phyloP scores from a whole-genome alignment of 1,284 basidiomycete genomes.

The Cryptococcus neoformans region DNA sequence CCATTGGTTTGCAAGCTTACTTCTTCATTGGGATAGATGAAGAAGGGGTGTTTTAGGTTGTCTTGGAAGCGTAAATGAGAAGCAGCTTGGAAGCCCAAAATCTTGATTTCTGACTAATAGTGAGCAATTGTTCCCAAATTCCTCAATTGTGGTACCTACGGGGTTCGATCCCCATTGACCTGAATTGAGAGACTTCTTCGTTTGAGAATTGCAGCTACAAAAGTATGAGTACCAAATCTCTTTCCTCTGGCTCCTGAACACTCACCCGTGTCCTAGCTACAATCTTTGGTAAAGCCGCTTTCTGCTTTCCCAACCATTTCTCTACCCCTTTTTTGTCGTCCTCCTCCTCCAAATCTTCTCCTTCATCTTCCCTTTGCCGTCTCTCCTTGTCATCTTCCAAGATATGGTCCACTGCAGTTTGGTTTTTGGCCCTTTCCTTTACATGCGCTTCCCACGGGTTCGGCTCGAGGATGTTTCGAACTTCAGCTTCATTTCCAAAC shows the following conservation, averaged over 20 bases:
- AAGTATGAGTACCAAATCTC: background rate
- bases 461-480: constrained; percentile 39
- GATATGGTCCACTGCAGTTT: constrained; percentile 27
- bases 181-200: constrained; percentile 78
- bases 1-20: constrained; percentile 52
- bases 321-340: constrained; percentile 41
- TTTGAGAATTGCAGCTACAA: constrained; percentile 73
- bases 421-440: constrained; percentile 18
- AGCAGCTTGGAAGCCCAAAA: constrained; percentile 88
- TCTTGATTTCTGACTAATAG: constrained; percentile 58
- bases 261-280: constrained; percentile 48
- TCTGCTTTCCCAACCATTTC: background rate
- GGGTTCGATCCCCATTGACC: constrained; percentile 70
- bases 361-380: constrained; percentile 15
- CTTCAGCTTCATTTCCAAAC: constrained; percentile 41
- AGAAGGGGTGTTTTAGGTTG: constrained; percentile 85
- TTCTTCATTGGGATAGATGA: constrained; percentile 89
- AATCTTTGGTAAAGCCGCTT: constrained; percentile 15
- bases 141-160: constrained; percentile 52
- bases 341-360: constrained; percentile 41
- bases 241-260: constrained; percentile 10
- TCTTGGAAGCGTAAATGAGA: constrained; percentile 72
- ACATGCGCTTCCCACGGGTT: constrained; percentile 44
- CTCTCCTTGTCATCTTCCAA: constrained; percentile 23
- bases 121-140: background rate